Conservation (phyloP, 192 early-diverging fungal species). For the Linnemannia elongata region DNA sequence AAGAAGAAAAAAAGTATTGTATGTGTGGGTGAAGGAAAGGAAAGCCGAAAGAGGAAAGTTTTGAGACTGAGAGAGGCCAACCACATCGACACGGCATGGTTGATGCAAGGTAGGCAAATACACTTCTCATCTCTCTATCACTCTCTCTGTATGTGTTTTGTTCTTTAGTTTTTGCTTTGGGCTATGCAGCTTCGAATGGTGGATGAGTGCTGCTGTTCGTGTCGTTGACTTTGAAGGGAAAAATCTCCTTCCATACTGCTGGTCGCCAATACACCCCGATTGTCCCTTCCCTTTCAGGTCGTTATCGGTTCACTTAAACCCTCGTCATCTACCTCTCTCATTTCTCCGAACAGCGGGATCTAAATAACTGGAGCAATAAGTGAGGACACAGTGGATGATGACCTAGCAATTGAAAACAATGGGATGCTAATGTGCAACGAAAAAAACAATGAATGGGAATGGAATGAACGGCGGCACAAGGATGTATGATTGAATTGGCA, state of each 20-base stretch:
- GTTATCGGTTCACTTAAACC: neutral
- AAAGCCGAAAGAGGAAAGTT: neutral
- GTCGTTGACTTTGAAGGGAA: neutral
- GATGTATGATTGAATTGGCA: no score
- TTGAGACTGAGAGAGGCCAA: neutral
- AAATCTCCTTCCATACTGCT: neutral
- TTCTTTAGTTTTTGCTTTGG: neutral
- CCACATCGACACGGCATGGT: neutral
- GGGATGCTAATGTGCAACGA: neutral
- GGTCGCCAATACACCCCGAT: neutral
- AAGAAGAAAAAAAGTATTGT: neutral
- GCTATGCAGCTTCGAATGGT: neutral
- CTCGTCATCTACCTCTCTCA: neutral
- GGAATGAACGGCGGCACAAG: neutral
- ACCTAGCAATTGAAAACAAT: neutral
- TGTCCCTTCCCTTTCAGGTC: neutral
- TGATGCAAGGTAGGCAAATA: neutral
- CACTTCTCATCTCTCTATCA: neutral
- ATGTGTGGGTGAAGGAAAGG: neutral
- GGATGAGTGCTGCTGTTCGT: neutral
- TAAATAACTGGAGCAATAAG: neutral
- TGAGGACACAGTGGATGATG: neutral
- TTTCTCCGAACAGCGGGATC: neutral
- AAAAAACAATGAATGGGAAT: neutral
- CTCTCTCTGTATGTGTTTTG: no score